Base-by-base conservation (phyloP, 441 rosid species). In the Euphorbia neoarborescens region DNA sequence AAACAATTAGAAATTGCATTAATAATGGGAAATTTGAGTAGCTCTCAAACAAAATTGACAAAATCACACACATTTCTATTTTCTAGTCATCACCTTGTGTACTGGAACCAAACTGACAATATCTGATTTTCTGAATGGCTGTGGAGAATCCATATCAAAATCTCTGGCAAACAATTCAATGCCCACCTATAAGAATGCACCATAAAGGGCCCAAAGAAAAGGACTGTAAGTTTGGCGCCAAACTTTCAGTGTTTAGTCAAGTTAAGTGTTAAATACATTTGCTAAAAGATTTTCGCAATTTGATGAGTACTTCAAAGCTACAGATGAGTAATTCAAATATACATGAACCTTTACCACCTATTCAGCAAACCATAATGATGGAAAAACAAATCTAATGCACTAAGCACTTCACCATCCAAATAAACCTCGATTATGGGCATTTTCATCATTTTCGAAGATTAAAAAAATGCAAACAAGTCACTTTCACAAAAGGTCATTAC, bases 101-200 rank as follows among this genome's bases (percentile, higher is more conserved):
- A 89, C 83, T 15, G 91, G 94, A 70, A 87, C 80, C 78, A 87
- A 77, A 85, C 91, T 82, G 71, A 85, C 70, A 70, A 89, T 76
- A 76, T 87, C 94, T 28, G 80, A 75, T 70, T 77, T 83, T 57
- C 34, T 76, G 73, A 89, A 85, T 57, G 89, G 94, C 56, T 72
- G 71, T n/a, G 78, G 77, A 63, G 80, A 81, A 61, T 84, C 87
- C 89, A 89, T 83, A 73, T 85, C 86, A 77, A 82, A 87, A 82
- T 89, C 91, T 75, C 79, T 83, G 6, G 91, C 88, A 68, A 80
- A 86, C 81, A 89, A 78, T 79, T 84, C 94, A 73, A 89, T 78
- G 30, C 94, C 91, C 79, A 89, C 83, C 94, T 89, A 72, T 65
- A 71, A 65, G 11, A 50, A 54, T 35, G 68, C 61, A 17, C 48